Percentiles rank a stretch among this genome's conserved stretches.
phyloP scores from a whole-genome alignment of 202 grass and related monocot genomes.

The Zoysia matrella region DNA sequence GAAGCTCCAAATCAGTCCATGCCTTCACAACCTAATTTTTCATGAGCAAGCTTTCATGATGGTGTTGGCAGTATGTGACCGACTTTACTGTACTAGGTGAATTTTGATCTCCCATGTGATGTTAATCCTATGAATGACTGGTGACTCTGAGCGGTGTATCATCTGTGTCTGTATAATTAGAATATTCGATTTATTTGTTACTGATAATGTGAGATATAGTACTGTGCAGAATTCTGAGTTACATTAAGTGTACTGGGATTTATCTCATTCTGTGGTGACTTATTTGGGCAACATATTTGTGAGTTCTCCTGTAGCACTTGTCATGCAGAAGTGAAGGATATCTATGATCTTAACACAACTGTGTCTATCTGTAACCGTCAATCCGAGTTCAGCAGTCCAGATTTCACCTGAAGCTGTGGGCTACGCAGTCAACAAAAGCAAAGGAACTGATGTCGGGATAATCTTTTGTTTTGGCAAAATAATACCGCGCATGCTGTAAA shows the following conservation, averaged over 20 bases:
- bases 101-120: conserved; percentile 62
- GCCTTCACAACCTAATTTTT: conserved; percentile 67
- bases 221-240: conserved; percentile 47
- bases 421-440: background rate
- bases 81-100: conserved; percentile 48
- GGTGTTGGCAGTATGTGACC: conserved; percentile 46
- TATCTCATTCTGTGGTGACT: background rate
- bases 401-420: background rate
- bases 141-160: conserved; percentile 36
- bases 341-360: background rate
- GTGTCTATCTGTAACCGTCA: background rate
- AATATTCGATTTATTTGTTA: conserved; percentile 69
- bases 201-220: conserved; percentile 51
- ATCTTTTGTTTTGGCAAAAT: too few relatives aligned
- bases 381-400: background rate
- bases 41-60: conserved; percentile 62
- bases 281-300: conserved; percentile 21
- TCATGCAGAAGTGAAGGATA: background rate
- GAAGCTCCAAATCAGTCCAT: conserved; percentile 27
- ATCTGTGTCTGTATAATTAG: conserved; percentile 63
- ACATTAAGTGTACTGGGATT: conserved; percentile 17
- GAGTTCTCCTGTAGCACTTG: conserved; percentile 1
- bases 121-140: conserved; percentile 55
- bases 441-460: background rate
- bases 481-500: too few relatives aligned